phyloP scores from a whole-genome alignment of 1,139 yeast species.

The Yamadazyma membranifaciens region DNA sequence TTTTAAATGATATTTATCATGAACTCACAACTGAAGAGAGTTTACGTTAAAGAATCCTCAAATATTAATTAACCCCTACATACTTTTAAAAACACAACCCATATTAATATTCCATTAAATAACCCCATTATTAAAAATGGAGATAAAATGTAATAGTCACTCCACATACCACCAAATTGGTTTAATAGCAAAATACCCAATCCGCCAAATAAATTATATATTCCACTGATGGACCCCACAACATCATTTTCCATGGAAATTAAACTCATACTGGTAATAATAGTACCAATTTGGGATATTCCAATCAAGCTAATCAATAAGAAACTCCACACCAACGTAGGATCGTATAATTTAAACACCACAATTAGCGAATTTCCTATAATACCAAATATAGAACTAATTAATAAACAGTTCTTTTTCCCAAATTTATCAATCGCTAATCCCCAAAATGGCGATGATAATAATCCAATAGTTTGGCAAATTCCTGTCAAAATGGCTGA shows the following conservation, averaged over 20 bases:
- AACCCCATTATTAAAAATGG: slow-evolving; percentile 58
- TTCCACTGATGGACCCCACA: slow-evolving; percentile 69
- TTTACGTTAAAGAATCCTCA: background rate
- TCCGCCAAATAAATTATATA: slow-evolving; percentile 66
- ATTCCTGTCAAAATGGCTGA: slow-evolving; percentile 71
- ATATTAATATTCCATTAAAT: slow-evolving; percentile 28
- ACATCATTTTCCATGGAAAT: slow-evolving; percentile 29
- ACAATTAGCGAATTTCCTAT: slow-evolving; percentile 35
- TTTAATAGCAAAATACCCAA: slow-evolving; percentile 63
- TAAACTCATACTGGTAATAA: slow-evolving; percentile 49
- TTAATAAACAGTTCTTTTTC: slow-evolving; percentile 21
- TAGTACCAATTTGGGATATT: slow-evolving; percentile 54
- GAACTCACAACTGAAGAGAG: too few species aligned
- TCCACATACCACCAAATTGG: slow-evolving; percentile 59
- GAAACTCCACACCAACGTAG: slow-evolving; percentile 33
- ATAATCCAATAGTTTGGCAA: slow-evolving; percentile 54
- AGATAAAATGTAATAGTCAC: slow-evolving; percentile 57
- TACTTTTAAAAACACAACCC: background rate
- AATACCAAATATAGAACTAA: slow-evolving; percentile 42
- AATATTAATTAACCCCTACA: background rate
- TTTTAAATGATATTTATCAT: too few species aligned
- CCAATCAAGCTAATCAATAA: slow-evolving; percentile 35
- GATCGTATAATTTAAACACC: slow-evolving; percentile 26
- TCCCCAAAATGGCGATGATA: slow-evolving; percentile 67
- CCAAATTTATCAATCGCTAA: slow-evolving; percentile 50